Percentiles rank a stretch among this genome's conserved stretches.
Conservation (phyloP, 129 eudicot species). For the Apium graveolens region DNA sequence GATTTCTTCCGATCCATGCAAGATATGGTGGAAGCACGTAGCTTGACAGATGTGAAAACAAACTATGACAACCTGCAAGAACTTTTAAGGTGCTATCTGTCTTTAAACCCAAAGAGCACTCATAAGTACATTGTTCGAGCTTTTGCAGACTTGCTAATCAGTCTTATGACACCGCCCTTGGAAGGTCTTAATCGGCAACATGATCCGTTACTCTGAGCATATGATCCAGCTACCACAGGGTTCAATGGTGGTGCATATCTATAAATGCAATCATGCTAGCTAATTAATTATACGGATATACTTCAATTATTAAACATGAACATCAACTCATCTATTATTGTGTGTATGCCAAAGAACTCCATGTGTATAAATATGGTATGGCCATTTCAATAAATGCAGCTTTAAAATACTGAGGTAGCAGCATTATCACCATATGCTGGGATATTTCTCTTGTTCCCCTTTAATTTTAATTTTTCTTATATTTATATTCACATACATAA, state of each 20-base stretch:
- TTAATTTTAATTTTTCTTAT: no score
- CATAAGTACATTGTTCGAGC: conserved; percentile 90
- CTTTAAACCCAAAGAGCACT: conserved; percentile 73
- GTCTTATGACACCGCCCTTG: conserved; percentile 39
- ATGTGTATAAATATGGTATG: not conserved
- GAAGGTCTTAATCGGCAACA: not conserved
- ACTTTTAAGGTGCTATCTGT: conserved; percentile 67
- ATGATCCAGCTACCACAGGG: not conserved
- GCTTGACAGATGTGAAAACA: conserved; percentile 42
- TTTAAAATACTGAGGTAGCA: not conserved
- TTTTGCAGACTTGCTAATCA: conserved; percentile 69
- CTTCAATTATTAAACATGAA: no score
- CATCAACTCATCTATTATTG: not conserved
- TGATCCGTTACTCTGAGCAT: not conserved
- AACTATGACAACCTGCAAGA: conserved; percentile 82
- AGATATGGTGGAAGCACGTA: conserved; percentile 98
- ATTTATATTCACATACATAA: no score
- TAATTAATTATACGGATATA: not conserved
- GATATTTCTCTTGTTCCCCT: not conserved
- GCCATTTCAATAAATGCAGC: not conserved
- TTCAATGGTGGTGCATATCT: not conserved
- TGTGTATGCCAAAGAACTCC: no score
- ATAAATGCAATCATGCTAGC: not conserved
- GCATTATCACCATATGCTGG: not conserved
- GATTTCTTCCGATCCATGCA: conserved; percentile 94